phyloP scores from a whole-genome alignment of 140 eudicot species.

The Cichorium intybus region DNA sequence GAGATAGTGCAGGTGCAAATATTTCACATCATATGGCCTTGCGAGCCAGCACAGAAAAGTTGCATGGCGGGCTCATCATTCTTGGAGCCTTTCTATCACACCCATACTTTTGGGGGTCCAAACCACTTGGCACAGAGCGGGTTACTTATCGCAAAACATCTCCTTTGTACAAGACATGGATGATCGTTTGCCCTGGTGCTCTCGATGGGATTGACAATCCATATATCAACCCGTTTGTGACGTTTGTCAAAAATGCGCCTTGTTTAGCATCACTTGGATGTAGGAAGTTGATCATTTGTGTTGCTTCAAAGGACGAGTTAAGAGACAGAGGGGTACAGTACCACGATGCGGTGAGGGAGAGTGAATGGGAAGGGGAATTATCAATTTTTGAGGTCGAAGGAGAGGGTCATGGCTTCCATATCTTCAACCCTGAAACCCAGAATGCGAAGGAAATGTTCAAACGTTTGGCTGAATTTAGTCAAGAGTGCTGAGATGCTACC shows the following conservation, averaged over 20 bases:
- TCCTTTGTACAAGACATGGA: constrained; percentile 31
- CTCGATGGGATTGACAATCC: constrained; percentile 39
- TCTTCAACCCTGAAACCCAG: constrained; percentile 26
- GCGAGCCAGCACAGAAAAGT: constrained; percentile 31
- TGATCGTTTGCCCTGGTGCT: constrained; percentile 29
- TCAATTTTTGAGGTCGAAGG: constrained; percentile 45
- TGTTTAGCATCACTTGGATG: constrained; percentile 36
- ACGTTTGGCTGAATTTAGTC: constrained; percentile 44
- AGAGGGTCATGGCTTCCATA: constrained; percentile 56
- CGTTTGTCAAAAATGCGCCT: constrained; percentile 33
- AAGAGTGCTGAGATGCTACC: background rate
- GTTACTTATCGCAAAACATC: constrained; percentile 7
- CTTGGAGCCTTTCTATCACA: constrained; percentile 34
- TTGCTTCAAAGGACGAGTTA: constrained; percentile 44
- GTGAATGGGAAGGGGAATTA: constrained; percentile 55
- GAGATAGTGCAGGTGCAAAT: constrained; percentile 60
- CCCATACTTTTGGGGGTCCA: constrained; percentile 52
- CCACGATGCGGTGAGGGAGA: constrained; percentile 34
- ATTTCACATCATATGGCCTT: constrained; percentile 46
- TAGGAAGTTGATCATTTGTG: constrained; percentile 37
- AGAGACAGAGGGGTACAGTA: constrained; percentile 43
- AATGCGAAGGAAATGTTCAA: constrained; percentile 41
- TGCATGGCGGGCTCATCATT: constrained; percentile 32
- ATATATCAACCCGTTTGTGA: constrained; percentile 47
- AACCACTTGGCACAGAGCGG: constrained; percentile 30